These are phyloP conservation scores for Microcera coccophila DNA, from an alignment of 2,329 filamentous ascomycete genomes.

Conservation along the genomic window DNA sequence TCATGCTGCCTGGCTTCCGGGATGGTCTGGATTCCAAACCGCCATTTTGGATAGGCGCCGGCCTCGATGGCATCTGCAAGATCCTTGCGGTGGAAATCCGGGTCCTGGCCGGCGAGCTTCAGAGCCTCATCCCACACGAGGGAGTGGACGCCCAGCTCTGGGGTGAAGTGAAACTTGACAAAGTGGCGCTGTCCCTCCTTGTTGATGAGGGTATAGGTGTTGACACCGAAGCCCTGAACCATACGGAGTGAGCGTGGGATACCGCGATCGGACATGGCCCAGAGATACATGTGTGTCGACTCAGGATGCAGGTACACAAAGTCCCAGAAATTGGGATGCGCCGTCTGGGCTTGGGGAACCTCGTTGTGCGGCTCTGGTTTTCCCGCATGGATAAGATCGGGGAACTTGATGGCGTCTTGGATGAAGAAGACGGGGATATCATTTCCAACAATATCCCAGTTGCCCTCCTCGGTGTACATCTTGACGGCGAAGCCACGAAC, in stretches of 20 bases:
- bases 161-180: slow-evolving; percentile 75
- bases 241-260: slow-evolving; percentile 74
- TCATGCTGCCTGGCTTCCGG: slow-evolving; percentile 67
- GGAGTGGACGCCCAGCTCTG: slow-evolving; percentile 70
- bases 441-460: slow-evolving; percentile 72
- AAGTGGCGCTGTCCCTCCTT: slow-evolving; percentile 65
- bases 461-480: slow-evolving; percentile 69
- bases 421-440: slow-evolving; percentile 75
- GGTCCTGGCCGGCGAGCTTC: slow-evolving; percentile 70
- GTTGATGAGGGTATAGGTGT: slow-evolving; percentile 69
- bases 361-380: slow-evolving; percentile 71
- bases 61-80: slow-evolving; percentile 69
- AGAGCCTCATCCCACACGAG: slow-evolving; percentile 77
- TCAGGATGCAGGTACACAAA: slow-evolving; percentile 62
- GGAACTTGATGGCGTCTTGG: slow-evolving; percentile 71
- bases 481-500: slow-evolving; percentile 71
- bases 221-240: slow-evolving; percentile 85
- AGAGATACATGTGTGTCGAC: slow-evolving; percentile 75
- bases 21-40: slow-evolving; percentile 76
- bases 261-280: slow-evolving; percentile 70
- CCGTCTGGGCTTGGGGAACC: slow-evolving; percentile 65
- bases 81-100: slow-evolving; percentile 79
- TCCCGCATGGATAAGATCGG: slow-evolving; percentile 58
- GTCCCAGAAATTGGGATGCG: slow-evolving; percentile 77
- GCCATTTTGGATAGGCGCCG: slow-evolving; percentile 71